Conservation (phyloP, 768 basidiomycete species). For the Boletus tomentosulus region DNA sequence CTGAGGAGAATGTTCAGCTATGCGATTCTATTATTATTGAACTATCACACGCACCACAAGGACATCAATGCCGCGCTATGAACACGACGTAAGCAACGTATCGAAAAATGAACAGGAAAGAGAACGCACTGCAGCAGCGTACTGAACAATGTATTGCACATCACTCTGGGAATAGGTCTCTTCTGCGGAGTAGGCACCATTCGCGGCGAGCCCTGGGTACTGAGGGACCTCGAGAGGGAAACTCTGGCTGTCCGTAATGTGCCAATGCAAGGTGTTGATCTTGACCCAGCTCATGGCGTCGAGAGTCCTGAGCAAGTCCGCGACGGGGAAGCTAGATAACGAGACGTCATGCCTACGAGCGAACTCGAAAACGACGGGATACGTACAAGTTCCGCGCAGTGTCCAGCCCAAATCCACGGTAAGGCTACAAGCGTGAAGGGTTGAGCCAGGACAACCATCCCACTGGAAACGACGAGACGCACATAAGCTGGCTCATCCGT, state of each 20-base stretch:
- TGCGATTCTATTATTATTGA: not conserved
- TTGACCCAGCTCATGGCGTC: constrained; percentile 55
- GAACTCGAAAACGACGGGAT: not conserved
- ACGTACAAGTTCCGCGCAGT: constrained; percentile 43
- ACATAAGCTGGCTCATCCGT: constrained; percentile 47
- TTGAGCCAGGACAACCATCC: not conserved
- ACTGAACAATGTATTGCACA: constrained; percentile 56
- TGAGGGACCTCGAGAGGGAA: constrained; percentile 68
- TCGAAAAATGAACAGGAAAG: not conserved
- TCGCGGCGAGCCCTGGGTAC: constrained; percentile 53
- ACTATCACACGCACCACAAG: constrained; percentile 37
- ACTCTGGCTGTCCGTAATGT: constrained; percentile 75
- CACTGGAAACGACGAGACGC: not conserved
- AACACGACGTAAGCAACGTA: constrained; percentile 2
- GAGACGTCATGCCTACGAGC: not conserved
- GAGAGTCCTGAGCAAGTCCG: constrained; percentile 40
- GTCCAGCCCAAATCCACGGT: constrained; percentile 31
- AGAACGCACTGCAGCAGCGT: constrained; percentile 66
- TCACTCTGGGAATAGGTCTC: constrained; percentile 53
- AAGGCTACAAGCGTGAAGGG: too few relatives aligned
- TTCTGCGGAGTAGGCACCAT: constrained; percentile 62
- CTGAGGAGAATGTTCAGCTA: constrained; percentile 25
- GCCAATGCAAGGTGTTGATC: constrained; percentile 79
- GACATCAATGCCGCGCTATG: constrained; percentile 69
- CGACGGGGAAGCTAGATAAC: constrained; percentile 33